Evolutionary conservation across 768 basidiomycete genomes (phyloP).

Genomic region (Trametes elegans): DNA sequence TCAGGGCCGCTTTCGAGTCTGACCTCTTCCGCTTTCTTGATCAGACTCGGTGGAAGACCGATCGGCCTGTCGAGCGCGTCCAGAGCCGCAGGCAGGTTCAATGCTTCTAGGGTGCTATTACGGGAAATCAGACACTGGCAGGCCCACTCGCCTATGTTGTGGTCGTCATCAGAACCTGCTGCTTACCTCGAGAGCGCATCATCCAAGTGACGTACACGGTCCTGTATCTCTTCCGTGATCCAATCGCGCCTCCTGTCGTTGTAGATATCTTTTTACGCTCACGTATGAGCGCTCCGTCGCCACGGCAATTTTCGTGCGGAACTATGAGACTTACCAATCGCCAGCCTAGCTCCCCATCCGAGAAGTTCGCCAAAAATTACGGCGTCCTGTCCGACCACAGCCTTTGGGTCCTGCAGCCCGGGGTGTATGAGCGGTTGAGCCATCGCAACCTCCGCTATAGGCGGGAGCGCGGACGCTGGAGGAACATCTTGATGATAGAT

Average conservation of each 20-base stretch:
- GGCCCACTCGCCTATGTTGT: background rate
- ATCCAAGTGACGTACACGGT: slow-evolving; percentile 60
- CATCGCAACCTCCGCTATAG: slow-evolving; percentile 64
- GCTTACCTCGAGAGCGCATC: slow-evolving; percentile 59
- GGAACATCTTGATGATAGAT: slow-evolving; percentile 93
- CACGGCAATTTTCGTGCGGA: background rate
- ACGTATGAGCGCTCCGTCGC: background rate
- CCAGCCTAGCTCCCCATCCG: slow-evolving; percentile 84
- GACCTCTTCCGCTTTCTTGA: slow-evolving; percentile 85
- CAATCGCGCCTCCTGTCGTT: slow-evolving; percentile 74
- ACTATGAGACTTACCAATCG: slow-evolving; percentile 61
- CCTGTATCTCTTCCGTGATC: slow-evolving; percentile 63
- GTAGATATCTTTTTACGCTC: slow-evolving; percentile 64
- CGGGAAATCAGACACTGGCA: background rate
- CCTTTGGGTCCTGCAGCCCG: slow-evolving; percentile 57
- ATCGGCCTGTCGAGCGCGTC: slow-evolving; percentile 86
- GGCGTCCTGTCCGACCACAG: slow-evolving; percentile 48
- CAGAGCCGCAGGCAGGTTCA: slow-evolving; percentile 81
- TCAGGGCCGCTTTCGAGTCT: slow-evolving; percentile 72
- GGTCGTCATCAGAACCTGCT: background rate
- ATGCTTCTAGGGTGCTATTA: slow-evolving; percentile 57
- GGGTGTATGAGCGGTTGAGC: slow-evolving; percentile 57
- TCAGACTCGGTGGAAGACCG: slow-evolving; percentile 83
- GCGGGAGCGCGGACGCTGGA: slow-evolving; percentile 59
- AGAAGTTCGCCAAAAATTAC: slow-evolving; percentile 75